Evolutionary conservation across 306 rosid genomes (phyloP).

Genomic region (Pueraria montana): DNA sequence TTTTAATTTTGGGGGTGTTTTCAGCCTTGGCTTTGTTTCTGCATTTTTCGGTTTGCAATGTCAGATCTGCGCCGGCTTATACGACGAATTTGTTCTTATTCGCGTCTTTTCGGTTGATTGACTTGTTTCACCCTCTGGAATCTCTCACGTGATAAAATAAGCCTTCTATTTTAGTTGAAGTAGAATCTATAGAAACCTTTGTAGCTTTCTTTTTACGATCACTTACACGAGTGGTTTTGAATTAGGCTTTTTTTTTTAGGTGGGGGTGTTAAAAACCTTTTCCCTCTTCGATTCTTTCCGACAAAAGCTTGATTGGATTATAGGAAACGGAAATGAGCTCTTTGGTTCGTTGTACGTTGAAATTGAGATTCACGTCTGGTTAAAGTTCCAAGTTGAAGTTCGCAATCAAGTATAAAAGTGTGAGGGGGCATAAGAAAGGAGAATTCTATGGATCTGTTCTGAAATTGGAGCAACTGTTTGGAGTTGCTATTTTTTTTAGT

Average conservation of each 20-base stretch:
- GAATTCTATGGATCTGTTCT: slow-evolving; percentile 45
- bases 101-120: background rate
- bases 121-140: slow-evolving; percentile 14
- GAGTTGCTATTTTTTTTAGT: background rate
- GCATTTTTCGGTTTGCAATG: slow-evolving; percentile 33
- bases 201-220: slow-evolving; percentile 8
- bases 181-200: background rate
- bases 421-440: background rate
- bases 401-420: slow-evolving; percentile 9
- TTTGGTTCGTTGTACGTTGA: slow-evolving; percentile 12
- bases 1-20: background rate
- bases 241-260: background rate
- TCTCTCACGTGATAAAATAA: background rate
- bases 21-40: background rate
- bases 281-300: background rate
- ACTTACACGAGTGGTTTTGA: background rate
- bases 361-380: background rate
- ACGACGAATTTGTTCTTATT: slow-evolving; percentile 8
- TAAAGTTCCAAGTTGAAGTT: slow-evolving; percentile 1
- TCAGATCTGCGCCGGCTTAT: slow-evolving; percentile 68
- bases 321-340: background rate
- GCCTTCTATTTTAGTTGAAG: slow-evolving; percentile 17
- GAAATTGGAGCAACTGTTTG: background rate
- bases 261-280: background rate
- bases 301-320: background rate